phyloP scores from a whole-genome alignment of 306 rosid species.

The Echinosophora koreensis region DNA sequence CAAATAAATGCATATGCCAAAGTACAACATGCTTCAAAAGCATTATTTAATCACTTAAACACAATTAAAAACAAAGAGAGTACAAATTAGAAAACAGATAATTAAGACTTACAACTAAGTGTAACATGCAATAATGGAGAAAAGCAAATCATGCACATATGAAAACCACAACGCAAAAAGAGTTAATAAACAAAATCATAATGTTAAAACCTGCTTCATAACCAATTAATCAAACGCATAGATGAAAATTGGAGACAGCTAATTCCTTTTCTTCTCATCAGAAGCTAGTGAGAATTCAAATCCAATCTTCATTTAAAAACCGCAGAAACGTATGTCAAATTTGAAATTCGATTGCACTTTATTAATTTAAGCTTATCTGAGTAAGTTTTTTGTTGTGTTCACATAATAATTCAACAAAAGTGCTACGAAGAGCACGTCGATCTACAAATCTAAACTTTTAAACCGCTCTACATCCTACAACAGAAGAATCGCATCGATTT shows the following conservation, averaged over 20 bases:
- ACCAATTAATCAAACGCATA: neutral
- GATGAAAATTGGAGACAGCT: neutral
- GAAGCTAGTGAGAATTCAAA: constrained; percentile 35
- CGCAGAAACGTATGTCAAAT: neutral
- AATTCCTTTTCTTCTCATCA: neutral
- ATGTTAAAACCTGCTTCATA: neutral
- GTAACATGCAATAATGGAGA: too few species aligned
- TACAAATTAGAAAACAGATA: neutral
- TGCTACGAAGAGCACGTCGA: constrained; percentile 18
- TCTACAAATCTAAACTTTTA: constrained; percentile 43
- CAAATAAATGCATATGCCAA: neutral
- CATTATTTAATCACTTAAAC: neutral
- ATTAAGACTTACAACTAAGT: neutral
- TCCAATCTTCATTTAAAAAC: constrained; percentile 1
- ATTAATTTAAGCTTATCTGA: constrained; percentile 44
- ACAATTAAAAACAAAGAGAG: neutral
- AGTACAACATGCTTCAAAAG: neutral
- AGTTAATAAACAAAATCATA: neutral
- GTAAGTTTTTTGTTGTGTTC: neutral
- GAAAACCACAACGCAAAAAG: too few species aligned
- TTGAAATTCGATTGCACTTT: constrained; percentile 43
- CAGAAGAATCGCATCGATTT: constrained; percentile 4
- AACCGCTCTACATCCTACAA: constrained; percentile 60
- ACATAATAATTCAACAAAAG: constrained; percentile 29
- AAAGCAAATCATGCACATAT: too few species aligned